Conservation (phyloP, 306 rosid genomes). For the Lupinus albus region DNA sequence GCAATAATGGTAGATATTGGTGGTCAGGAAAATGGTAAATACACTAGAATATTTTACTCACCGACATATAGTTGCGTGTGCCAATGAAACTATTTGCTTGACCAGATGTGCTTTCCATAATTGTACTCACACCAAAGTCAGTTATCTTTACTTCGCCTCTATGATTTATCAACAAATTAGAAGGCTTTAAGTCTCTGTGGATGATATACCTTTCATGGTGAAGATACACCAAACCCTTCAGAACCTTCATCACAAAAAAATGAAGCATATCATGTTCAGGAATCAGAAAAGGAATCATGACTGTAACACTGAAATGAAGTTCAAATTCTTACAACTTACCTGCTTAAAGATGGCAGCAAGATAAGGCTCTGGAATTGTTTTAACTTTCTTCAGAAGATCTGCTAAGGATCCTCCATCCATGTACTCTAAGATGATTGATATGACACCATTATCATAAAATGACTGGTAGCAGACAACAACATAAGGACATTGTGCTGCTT, state of each 20-base stretch:
- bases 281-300: conserved; percentile 22
- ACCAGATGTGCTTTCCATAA: conserved; percentile 87
- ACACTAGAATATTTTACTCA: conserved; percentile 55
- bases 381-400: conserved; percentile 83
- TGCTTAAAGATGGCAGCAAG: conserved; percentile 91
- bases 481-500: conserved; percentile 85
- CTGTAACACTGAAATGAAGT: conserved; percentile 23
- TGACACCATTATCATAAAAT: conserved; percentile 75
- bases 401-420: conserved; percentile 99
- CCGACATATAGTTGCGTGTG: conserved; percentile 96
- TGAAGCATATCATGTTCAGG: conserved; percentile 31
- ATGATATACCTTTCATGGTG: conserved; percentile 90
- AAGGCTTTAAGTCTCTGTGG: conserved; percentile 95
- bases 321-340: conserved; percentile 50
- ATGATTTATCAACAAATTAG: conserved; percentile 87
- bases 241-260: conserved; percentile 62
- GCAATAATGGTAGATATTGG: conserved; percentile 1
- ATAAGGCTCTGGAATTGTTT: conserved; percentile 73
- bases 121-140: conserved; percentile 98
- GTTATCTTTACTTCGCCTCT: conserved; percentile 95
- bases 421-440: conserved; percentile 96
- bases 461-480: conserved; percentile 89
- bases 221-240: conserved; percentile 85
- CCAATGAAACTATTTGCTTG: conserved; percentile 95
- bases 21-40: conserved; percentile 17